A percentile compares a stretch with the other conserved stretches of the same genome.
Evolutionary conservation across 2,329 filamentous ascomycete genomes (phyloP).

Genomic region (Colletotrichum sp.): DNA sequence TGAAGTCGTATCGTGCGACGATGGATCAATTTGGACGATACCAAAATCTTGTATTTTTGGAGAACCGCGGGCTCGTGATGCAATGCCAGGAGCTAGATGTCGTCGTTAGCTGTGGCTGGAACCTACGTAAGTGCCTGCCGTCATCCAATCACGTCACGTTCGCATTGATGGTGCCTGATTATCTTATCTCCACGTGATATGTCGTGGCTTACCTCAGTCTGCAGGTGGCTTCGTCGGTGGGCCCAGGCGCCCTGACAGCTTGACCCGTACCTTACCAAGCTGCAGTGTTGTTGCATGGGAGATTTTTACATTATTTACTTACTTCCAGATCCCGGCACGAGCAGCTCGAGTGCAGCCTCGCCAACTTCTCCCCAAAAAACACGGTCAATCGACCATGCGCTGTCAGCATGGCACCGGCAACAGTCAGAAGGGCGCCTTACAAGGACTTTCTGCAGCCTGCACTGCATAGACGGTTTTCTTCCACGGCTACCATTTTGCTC

Average conservation of each 20-base stretch:
- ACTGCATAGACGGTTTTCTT: conserved; percentile 85
- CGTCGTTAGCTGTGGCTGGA: conserved; percentile 19
- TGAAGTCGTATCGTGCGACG: not conserved
- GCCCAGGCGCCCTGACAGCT: not conserved
- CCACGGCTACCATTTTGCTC: conserved; percentile 73
- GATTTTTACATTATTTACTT: conserved; percentile 27
- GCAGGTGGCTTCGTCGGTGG: not conserved
- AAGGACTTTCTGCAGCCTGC: conserved; percentile 91
- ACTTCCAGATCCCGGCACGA: conserved; percentile 25
- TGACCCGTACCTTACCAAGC: not conserved
- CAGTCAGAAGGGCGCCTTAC: conserved; percentile 68
- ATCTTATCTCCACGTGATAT: conserved; percentile 9
- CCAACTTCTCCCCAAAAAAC: conserved; percentile 26
- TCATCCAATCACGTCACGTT: conserved; percentile 6
- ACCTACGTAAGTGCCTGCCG: conserved; percentile 13
- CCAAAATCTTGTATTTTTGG: not conserved
- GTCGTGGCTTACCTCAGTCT: not conserved
- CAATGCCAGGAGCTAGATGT: conserved; percentile 6
- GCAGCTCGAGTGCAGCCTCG: conserved; percentile 15
- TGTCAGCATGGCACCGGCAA: conserved; percentile 56
- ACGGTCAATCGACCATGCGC: conserved; percentile 46
- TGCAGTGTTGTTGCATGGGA: conserved; percentile 19
- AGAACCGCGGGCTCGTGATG: not conserved
- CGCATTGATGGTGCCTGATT: conserved; percentile 5
- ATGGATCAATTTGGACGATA: not conserved